Evolutionary conservation across 495 filamentous ascomycete genomes (phyloP), one percentile per base, ranked within the genome.

Genomic region (Penicillium subrubescens): DNA sequence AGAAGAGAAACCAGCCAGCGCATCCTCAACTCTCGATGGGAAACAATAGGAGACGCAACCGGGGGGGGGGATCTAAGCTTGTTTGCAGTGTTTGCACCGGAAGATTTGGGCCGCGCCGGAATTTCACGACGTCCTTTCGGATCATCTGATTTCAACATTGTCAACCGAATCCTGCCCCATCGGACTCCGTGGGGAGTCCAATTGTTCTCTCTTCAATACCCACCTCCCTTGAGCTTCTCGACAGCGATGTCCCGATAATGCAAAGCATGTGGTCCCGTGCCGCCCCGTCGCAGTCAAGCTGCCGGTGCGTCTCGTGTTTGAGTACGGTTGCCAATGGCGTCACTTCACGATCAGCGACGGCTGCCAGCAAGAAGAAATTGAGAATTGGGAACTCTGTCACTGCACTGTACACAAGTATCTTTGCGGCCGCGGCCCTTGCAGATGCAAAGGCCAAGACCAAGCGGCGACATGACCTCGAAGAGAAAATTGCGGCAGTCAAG

Each of bases 191-290:
- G 56, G 60, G 71, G 69, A 60, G 62, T 63, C 67, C 66, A 63
- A 65, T 61, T 46, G 51, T 27, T 14, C 54, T 23, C n/a, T 57
- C 39, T 15, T 29, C 7, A 29, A 29, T 52, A 44, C 44, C 46
- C n/a, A 35, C 5, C 56, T 21, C 23, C 31, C 23, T 14, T 48
- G 21, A 61, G 55, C 33, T 17, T 46, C 15, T 51, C 39, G 56
- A 62, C 55, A 68, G 75, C 70, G 63, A 81, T 79, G 78, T 52
- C 66, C 60, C 63, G 75, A 80, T 73, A 77, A 93, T 94, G 91
- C 87, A 89, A 73, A 82, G 82, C 60, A 70, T 92, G 64, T 90
- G 87, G 87, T 90, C 88, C 77, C 88, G 88, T 74, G 83, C 86
- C 78, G 85, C 82, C 70, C 84, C 83, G 79, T 79, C 80, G 70